Conservation (phyloP, 768 basidiomycete genomes). For the Suillus alpinus region DNA sequence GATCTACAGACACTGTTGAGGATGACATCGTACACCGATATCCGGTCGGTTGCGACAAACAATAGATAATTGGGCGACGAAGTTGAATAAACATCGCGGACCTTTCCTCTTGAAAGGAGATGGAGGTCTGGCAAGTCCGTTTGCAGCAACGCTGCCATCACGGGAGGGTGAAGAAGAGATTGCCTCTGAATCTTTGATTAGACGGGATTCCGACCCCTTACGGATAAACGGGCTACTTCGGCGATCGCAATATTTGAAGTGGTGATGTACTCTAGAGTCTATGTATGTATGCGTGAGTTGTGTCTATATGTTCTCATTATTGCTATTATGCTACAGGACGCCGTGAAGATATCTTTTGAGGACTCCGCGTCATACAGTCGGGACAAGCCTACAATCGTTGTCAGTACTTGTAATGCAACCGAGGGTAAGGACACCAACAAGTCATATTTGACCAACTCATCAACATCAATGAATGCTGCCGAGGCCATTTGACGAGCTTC, state of each 20-base stretch:
- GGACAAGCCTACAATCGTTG: slow-evolving; percentile 42
- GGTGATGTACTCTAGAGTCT: background rate
- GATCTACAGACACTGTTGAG: slow-evolving; percentile 75
- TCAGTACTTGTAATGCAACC: slow-evolving; percentile 12
- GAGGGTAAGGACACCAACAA: slow-evolving; percentile 51
- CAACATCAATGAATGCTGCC: slow-evolving; percentile 73
- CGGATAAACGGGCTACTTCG: background rate
- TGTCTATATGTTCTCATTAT: slow-evolving; percentile 3
- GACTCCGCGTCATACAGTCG: slow-evolving; percentile 37
- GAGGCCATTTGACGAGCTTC: slow-evolving; percentile 89
- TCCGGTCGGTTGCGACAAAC: slow-evolving; percentile 93
- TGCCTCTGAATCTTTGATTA: background rate
- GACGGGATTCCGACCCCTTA: background rate
- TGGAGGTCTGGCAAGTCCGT: slow-evolving; percentile 60
- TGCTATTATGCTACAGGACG: background rate
- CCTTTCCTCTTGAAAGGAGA: slow-evolving; percentile 88
- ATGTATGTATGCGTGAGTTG: background rate
- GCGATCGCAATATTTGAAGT: slow-evolving; percentile 1
- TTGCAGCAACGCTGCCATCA: slow-evolving; percentile 43
- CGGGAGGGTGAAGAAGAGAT: background rate
- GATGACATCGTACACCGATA: slow-evolving; percentile 96
- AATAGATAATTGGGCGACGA: slow-evolving; percentile 72
- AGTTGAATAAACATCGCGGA: slow-evolving; percentile 88
- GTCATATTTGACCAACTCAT: slow-evolving; percentile 85
- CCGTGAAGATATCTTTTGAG: background rate